A percentile compares a stretch with the other conserved stretches of the same genome.
These are phyloP conservation scores for Rhizopogon rudus DNA, from an alignment of 768 basidiomycete species.

Conservation along the genomic window DNA sequence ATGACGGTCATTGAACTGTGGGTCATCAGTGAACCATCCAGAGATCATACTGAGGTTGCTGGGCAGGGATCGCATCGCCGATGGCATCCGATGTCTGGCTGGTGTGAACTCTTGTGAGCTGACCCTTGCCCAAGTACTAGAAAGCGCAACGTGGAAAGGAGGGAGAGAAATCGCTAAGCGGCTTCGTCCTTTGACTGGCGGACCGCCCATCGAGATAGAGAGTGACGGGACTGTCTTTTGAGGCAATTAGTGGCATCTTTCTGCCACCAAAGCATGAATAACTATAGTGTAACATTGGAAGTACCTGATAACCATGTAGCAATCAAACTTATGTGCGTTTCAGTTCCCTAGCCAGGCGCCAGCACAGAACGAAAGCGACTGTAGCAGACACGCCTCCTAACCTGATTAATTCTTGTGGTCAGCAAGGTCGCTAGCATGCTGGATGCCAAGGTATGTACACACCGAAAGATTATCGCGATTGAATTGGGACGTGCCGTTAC, in stretches of 20 bases:
- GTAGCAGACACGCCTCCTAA: conserved; percentile 52
- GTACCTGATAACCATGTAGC: not conserved
- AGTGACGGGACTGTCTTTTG: conserved; percentile 84
- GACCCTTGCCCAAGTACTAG: conserved; percentile 82
- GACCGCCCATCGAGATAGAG: conserved; percentile 82
- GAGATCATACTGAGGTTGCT: conserved; percentile 2
- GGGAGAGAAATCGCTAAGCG: conserved; percentile 87
- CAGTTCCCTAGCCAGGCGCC: conserved; percentile 50
- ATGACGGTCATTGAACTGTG: conserved; percentile 93
- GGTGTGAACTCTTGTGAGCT: conserved; percentile 48
- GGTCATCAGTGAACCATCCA: conserved; percentile 23
- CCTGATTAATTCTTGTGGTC: conserved; percentile 24
- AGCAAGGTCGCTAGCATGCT: not conserved
- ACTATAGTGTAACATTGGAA: not conserved
- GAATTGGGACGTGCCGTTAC: conserved; percentile 44
- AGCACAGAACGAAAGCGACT: conserved; percentile 51
- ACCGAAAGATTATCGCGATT: conserved; percentile 82
- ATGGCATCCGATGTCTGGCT: conserved; percentile 59
- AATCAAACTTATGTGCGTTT: conserved; percentile 29
- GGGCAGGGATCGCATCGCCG: conserved; percentile 75
- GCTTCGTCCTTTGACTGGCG: conserved; percentile 67
- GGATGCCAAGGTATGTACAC: conserved; percentile 20
- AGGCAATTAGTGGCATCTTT: not conserved
- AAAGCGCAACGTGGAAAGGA: conserved; percentile 96
- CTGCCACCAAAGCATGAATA: not conserved